These are phyloP conservation scores for Piromyces sp. DNA, from an alignment of 192 early-diverging fungal species.

Conservation along the genomic window DNA sequence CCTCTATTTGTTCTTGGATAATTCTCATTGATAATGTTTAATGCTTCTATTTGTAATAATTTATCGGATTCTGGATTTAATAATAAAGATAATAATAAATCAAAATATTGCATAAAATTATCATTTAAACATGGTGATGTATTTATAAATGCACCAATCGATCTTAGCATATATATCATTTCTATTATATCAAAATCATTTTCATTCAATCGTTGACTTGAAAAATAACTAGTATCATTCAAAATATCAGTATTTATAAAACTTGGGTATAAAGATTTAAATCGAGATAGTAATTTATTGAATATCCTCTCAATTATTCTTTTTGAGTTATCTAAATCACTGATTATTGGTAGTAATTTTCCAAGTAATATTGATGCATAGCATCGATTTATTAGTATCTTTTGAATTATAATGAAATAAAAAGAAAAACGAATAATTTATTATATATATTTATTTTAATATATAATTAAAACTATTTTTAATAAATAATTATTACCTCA, in stretches of 20 bases:
- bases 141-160: neutral
- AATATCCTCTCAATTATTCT: neutral
- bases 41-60: neutral
- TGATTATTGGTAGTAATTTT: neutral
- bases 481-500: neutral
- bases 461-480: neutral
- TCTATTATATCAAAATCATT: neutral
- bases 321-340: neutral
- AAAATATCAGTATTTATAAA: neutral
- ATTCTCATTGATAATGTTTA: neutral
- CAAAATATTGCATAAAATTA: neutral
- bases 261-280: neutral
- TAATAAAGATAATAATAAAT: neutral
- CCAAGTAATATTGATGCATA: neutral
- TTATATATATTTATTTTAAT: too few relatives aligned
- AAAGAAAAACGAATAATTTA: too few relatives aligned
- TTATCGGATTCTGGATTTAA: neutral
- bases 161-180: neutral
- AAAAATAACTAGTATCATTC: neutral
- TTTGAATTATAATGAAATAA: too few relatives aligned
- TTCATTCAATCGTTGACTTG: neutral
- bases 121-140: neutral
- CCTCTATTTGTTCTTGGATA: neutral
- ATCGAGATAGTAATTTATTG: neutral
- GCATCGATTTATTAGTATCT: neutral